Base-by-base conservation (phyloP, 129 eudicot species). In the Flaveria sonorensis region DNA sequence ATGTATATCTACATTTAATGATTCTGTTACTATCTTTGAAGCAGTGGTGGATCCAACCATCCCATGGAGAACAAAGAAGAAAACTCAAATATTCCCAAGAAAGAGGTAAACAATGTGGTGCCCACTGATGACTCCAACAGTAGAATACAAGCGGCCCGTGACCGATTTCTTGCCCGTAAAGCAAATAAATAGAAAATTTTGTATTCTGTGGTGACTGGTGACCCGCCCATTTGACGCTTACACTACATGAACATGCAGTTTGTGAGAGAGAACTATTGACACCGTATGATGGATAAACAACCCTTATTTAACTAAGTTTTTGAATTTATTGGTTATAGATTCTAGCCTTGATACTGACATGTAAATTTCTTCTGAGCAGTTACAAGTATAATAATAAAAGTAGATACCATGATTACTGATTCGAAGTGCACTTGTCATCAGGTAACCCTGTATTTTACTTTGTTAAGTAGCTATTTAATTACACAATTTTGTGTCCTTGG, bases 131-230 rank as follows among this genome's bases (percentile, higher is more conserved):
- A 92, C 73, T 72, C 85, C 32, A 86, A 74, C 43, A 79, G 85
- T 70, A 85, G 82, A 79, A 85, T 95, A 72, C 89, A 81, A 79
- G 97, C 99, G 3, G 99, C 99, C 3, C 90, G 97, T 7, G 99
- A 89, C 14, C 93, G 95, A 7, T 95, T 91, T 81, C 96, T 95
- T 68, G 90, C 97, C 56, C 96, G 97, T 13, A 91, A 83, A 83
- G 81, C 65, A 21, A 84, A 80, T 72, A 82, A 84, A 62, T 84
- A 88, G 78, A 55, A 9, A 20, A n/a, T 20, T 47, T 32, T 70
- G 24, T 23, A 14, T 39, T 18, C 40, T 56, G 5, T 52, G 59
- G 59, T 52, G 23, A 51, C 40, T 36, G 40, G 40, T 36, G 40
- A 6, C 40, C 40, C 1, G 40, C 40, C 40, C 40, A 36, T 4